These are phyloP conservation scores for Microsporum audouinii DNA, from an alignment of 2,329 filamentous ascomycete genomes.

Conservation along the genomic window DNA sequence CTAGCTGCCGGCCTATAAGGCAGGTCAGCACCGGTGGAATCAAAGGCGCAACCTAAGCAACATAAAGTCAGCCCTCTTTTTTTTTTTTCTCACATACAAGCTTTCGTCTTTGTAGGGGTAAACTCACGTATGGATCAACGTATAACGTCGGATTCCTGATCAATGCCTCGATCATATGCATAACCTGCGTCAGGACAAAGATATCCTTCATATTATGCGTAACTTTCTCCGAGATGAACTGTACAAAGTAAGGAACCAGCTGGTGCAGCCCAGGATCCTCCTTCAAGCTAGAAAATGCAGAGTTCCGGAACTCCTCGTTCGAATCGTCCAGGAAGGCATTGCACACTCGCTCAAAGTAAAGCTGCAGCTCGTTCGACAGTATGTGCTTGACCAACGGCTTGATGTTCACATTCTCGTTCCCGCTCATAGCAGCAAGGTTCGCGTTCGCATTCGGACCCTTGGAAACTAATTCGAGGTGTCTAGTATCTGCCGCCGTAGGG, in stretches of 20 bases:
- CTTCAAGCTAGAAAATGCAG: constrained; percentile 72
- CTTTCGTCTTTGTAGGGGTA: background rate
- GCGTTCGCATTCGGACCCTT: constrained; percentile 85
- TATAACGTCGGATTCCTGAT: constrained; percentile 75
- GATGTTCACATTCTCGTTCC: constrained; percentile 70
- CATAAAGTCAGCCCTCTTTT: background rate
- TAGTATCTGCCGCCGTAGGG: constrained; percentile 72
- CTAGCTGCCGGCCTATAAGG: constrained; percentile 71
- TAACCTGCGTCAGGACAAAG: constrained; percentile 81
- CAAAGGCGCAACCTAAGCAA: constrained; percentile 47
- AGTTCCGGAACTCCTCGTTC: constrained; percentile 73
- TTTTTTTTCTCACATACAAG: background rate
- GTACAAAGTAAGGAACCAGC: constrained; percentile 89
- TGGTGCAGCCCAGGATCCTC: constrained; percentile 91
- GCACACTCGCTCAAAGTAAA: constrained; percentile 95
- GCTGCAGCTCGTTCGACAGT: constrained; percentile 84
- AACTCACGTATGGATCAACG: constrained; percentile 51
- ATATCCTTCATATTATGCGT: constrained; percentile 86
- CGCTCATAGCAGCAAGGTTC: constrained; percentile 68
- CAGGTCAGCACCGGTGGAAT: constrained; percentile 86
- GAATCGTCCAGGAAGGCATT: constrained; percentile 71
- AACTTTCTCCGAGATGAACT: constrained; percentile 90
- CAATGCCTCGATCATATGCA: constrained; percentile 75
- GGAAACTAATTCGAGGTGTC: constrained; percentile 72
- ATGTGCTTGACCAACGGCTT: constrained; percentile 93